Base-by-base conservation (phyloP, 306 rosid species). In the Cucurbita argyrosperma region DNA sequence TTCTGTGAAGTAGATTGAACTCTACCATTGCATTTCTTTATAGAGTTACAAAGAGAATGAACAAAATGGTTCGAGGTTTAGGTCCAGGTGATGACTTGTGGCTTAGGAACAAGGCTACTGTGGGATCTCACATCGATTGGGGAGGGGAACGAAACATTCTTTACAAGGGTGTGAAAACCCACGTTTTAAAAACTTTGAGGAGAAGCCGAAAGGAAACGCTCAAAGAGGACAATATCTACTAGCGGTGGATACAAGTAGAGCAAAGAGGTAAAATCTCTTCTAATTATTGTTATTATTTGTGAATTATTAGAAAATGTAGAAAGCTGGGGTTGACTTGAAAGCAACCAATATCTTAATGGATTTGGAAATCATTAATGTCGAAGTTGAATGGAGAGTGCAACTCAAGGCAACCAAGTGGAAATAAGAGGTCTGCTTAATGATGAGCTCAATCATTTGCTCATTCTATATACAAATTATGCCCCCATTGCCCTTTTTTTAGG, bases 351-450 rank as follows among this genome's bases (percentile, higher is more conserved):
- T 55, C 39, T 73, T 30, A 50, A 38, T 69, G 49, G 11, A 74
- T 76, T 67, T 71, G 67, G 71, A 72, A 35, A 66, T 80, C 63
- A 75, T 84, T 84, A 50, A 68, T 58, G 76, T 14, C n/a, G 50
- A 63, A 45, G 42, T 46, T 45, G 66, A 79, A 47, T 69, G 70
- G n/a, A 65, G 76, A 77, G 76, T 75, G 53, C 72, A 75, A 54
- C 39, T 72, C 65, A 79, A 81, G 78, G 75, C 21, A 66, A 67
- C 40, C 55, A 75, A 42, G 72, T 63, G 69, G 80, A 68, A 30
- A 64, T 5, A 60, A 53, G 30, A 79, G 84, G 84, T 82, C 84
- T 76, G 21, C 40, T 61, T 71, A 79, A 37, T 66, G 72, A 66
- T 45, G 37, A 66, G n/a, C 38, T 40, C 18, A 46, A 67, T 67